phyloP scores from a whole-genome alignment of 2,329 filamentous ascomycete genomes.

The Aureobasidium sp. region DNA sequence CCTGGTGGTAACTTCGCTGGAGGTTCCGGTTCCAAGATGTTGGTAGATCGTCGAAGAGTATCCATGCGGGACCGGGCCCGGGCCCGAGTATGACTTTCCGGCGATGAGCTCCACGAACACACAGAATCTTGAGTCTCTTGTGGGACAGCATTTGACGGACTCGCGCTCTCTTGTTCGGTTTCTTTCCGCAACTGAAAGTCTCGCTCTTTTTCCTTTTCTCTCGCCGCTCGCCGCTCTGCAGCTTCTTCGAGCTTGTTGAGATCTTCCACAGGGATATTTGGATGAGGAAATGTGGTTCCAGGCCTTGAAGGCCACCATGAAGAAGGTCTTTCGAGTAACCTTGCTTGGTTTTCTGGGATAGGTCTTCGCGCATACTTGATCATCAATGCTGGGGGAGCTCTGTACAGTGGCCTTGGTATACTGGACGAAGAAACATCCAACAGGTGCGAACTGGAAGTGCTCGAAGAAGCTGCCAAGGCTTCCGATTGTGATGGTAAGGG shows the following conservation, averaged over 20 bases:
- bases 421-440: not conserved
- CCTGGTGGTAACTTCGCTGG: not conserved
- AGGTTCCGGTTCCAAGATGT: not conserved
- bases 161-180: not conserved
- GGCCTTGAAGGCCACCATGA: conserved; percentile 34
- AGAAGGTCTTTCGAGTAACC: conserved; percentile 41
- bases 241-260: conserved; percentile 21
- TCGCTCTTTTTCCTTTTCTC: not conserved
- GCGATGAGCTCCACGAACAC: not conserved
- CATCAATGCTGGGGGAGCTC: conserved; percentile 5
- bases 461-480: not conserved
- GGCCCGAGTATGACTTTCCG: not conserved
- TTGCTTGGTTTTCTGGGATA: conserved; percentile 42
- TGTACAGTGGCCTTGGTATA: not conserved
- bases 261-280: conserved; percentile 34
- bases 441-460: conserved; percentile 18
- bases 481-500: not conserved
- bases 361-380: conserved; percentile 23
- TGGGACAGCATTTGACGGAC: not conserved
- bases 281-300: conserved; percentile 29
- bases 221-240: not conserved
- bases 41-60: not conserved
- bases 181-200: not conserved
- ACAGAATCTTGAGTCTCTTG: not conserved
- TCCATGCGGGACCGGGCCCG: not conserved